Evolutionary conservation across 768 basidiomycete genomes (phyloP).

Genomic region (Termitomyces titanicus): DNA sequence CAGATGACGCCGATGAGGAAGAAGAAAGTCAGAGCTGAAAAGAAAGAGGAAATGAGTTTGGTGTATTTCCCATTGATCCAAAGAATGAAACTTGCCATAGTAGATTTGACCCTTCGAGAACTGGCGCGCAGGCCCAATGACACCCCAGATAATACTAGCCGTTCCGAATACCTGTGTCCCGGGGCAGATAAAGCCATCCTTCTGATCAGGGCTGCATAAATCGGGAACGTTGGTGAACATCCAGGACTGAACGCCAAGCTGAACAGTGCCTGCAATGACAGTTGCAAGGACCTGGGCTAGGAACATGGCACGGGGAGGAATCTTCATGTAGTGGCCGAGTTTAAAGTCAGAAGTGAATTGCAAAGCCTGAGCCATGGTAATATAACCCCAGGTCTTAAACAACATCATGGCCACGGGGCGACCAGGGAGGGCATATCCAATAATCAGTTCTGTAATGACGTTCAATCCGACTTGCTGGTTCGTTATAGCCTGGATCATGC

Average conservation of each 20-base stretch:
- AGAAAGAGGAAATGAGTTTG: slow-evolving; percentile 11
- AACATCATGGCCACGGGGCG: slow-evolving; percentile 80
- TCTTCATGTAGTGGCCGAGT: slow-evolving; percentile 76
- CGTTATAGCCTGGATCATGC: slow-evolving; percentile 69
- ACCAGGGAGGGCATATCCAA: slow-evolving; percentile 78
- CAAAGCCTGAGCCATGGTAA: slow-evolving; percentile 65
- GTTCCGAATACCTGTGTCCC: slow-evolving; percentile 71
- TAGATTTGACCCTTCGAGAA: slow-evolving; percentile 67
- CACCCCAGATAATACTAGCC: slow-evolving; percentile 78
- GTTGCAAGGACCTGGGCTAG: slow-evolving; percentile 64
- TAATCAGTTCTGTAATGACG: slow-evolving; percentile 78
- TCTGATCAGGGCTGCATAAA: slow-evolving; percentile 53
- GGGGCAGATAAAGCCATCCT: slow-evolving; percentile 69
- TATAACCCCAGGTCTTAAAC: slow-evolving; percentile 83
- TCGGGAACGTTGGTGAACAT: slow-evolving; percentile 67
- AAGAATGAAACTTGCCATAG: slow-evolving; percentile 28
- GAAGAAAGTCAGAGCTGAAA: slow-evolving; percentile 59
- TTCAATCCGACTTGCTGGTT: slow-evolving; percentile 74
- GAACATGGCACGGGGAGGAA: slow-evolving; percentile 65
- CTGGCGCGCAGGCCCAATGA: slow-evolving; percentile 71
- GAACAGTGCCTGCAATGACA: slow-evolving; percentile 65
- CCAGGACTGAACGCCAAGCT: slow-evolving; percentile 76
- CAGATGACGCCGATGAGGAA: slow-evolving; percentile 73
- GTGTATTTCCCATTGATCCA: not conserved
- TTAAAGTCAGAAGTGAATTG: slow-evolving; percentile 75